Evolutionary conservation across 805 yeast genomes (phyloP), one percentile per base, ranked within the genome.

Genomic region (Candida nemodendra): DNA sequence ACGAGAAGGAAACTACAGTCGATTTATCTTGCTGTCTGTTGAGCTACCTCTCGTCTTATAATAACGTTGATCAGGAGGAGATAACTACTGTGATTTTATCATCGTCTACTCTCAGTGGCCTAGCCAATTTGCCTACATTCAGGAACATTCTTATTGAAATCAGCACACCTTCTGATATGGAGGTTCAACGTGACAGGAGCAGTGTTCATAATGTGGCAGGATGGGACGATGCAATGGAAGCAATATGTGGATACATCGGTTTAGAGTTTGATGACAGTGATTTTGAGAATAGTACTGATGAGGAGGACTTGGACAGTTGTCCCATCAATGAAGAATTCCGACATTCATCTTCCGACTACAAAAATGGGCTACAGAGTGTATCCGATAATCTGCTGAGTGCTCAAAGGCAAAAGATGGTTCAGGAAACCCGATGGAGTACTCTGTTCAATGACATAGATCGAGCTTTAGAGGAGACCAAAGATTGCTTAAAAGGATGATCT

Each of bases 191-290:
- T 23, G 39, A 41, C 17, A 30, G 53, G 21, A 24, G 29, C 3
- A 45, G 48, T 27, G 47, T 61, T 5, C 39, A 43, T 13, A 50
- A 49, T 34, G 44, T 59, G 16, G 50, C 62, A 3, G 45, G 48
- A 11, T 63, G 68, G 68, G 62, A 59, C 18, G 65, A 62, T 29
- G 58, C 54, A 1, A 63, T 63, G 68, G 68, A 63, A 28, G 54
- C 53, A 2, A 51, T 63, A 4, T 63, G 66, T 36, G 40, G 41
- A 5, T 34, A 39, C 11, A 52, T 59, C 22, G 64, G 61, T 1
- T 38, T 63, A 15, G 66, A 62, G 25, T 63, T 63, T 46, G 66
- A 61, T 28, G 62, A 61, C 12, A 51, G 59, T 30, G 64, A 59
- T 41, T 61, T 60, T 34, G 59, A 55, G 19, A 31, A 41, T 22